phyloP scores from a whole-genome alignment of 371 early-diverging fungal genomes.

The Mucor lusitanicus region DNA sequence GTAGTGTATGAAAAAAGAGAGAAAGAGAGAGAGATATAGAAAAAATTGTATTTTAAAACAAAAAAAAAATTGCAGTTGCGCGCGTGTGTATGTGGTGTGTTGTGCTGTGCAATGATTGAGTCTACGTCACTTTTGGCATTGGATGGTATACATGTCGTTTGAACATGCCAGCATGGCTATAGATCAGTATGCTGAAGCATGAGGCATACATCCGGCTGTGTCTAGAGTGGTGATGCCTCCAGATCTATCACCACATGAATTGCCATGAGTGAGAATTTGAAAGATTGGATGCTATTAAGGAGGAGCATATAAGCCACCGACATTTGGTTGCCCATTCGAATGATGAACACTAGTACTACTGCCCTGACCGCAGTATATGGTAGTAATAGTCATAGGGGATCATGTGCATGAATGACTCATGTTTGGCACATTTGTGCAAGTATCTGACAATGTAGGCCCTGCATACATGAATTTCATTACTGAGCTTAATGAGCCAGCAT shows the following conservation, averaged over 20 bases:
- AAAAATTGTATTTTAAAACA: slow-evolving; percentile 2
- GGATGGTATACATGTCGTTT: background rate
- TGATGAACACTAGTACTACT: background rate
- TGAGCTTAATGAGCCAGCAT: too few species aligned
- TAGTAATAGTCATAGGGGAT: background rate
- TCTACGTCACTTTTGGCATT: background rate
- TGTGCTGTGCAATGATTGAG: background rate
- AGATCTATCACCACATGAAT: background rate
- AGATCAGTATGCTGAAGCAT: background rate
- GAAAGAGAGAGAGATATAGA: background rate
- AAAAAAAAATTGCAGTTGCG: slow-evolving; percentile 1
- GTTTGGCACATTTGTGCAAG: background rate
- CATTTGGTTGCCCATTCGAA: background rate
- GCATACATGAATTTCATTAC: background rate
- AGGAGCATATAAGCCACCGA: background rate
- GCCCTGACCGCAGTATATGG: background rate
- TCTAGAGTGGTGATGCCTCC: background rate
- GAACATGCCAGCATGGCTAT: background rate
- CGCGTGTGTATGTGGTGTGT: background rate
- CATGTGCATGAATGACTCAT: background rate
- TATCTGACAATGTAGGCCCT: background rate
- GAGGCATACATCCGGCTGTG: background rate
- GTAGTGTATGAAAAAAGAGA: background rate
- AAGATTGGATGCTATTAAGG: background rate
- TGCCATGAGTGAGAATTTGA: background rate